Base-by-base conservation (phyloP, 495 filamentous ascomycete species). In the Hypomontagnella monticulosa region DNA sequence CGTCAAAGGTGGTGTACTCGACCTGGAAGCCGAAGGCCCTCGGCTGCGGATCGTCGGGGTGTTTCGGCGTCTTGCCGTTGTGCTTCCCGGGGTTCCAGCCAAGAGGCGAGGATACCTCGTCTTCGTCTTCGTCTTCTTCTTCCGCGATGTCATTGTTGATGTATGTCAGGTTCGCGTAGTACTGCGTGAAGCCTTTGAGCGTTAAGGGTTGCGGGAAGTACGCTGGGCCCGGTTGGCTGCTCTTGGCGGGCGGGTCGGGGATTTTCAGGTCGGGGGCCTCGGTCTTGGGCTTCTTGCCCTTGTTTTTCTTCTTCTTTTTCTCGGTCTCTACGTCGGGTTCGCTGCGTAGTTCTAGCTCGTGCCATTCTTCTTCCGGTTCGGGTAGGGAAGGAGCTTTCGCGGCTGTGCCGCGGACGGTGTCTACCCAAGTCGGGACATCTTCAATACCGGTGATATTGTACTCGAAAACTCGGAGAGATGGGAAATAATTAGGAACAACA, bases 401-500 rank as follows among this genome's bases (percentile, higher is more conserved):
- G n/a, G 34, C 44, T 3, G 62, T 51, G 32, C 53, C 52, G 19
- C 53, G 55, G 3, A 54, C 9, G 6, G 55, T 61, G 38, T 82
- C 77, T 4, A 73, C 63, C 84, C 85, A 86, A 4, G 78, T 74
- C 1, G 73, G 61, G 2, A 72, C 58, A 27, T 84, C 65, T 48
- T 92, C 88, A 4, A 97, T 69, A 0, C 91, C 93, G 0, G 91
- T 91, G 56, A 91, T 91, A 69, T 99, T 98, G 81, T 99, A 99
- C 71, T 97, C 92, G 52, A 93, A 79, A 18, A 98, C 85, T 3
- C 95, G 84, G 33, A 98, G 73, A 3, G 90, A 92, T 1, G 95
- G 95, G 70, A 95, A 96, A 74, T 91, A 97, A 64, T 94, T 98
- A 0, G 95, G 95, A 2, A 99, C 91, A 30, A 99, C 75, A 70